These are phyloP conservation scores for Saksenaea oblongispora DNA, from an alignment of 371 early-diverging fungal genomes.

Conservation along the genomic window DNA sequence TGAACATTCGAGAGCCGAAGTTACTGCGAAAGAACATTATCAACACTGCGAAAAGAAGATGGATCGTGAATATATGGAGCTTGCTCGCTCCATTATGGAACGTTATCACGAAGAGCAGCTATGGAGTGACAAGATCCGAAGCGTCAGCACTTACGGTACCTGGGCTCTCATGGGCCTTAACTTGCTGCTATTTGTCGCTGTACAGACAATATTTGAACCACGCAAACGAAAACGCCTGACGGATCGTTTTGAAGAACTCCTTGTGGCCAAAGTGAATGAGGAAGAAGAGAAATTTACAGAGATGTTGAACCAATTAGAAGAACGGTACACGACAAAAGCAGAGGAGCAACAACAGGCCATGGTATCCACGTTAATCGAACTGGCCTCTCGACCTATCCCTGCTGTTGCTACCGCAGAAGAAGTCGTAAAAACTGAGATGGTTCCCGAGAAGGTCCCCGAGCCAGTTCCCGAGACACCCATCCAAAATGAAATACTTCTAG, in stretches of 20 bases:
- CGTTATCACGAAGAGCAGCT: slow-evolving; percentile 92
- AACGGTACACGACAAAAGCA: slow-evolving; percentile 7
- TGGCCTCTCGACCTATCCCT: slow-evolving; percentile 1
- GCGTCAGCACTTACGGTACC: slow-evolving; percentile 84
- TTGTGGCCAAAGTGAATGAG: slow-evolving; percentile 46
- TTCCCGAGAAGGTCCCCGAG: not conserved
- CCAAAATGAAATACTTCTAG: not conserved
- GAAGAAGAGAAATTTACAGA: slow-evolving; percentile 40
- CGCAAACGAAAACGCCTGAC: slow-evolving; percentile 70
- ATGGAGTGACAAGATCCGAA: slow-evolving; percentile 96
- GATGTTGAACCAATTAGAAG: slow-evolving; percentile 28
- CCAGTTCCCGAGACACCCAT: not conserved
- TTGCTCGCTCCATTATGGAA: slow-evolving; percentile 75
- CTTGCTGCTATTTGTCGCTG: slow-evolving; percentile 69
- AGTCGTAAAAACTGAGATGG: not conserved
- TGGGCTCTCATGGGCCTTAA: slow-evolving; percentile 80
- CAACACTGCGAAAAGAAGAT: slow-evolving; percentile 67
- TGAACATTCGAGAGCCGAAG: slow-evolving; percentile 69
- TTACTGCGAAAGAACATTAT: slow-evolving; percentile 58
- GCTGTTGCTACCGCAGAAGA: not conserved
- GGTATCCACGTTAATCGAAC: slow-evolving; percentile 18
- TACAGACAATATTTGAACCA: slow-evolving; percentile 82
- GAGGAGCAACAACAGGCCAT: slow-evolving; percentile 33
- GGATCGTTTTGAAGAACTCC: slow-evolving; percentile 69
- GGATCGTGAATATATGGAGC: slow-evolving; percentile 65